Evolutionary conservation across 2,329 filamentous ascomycete genomes (phyloP).

Genomic region (Biscogniauxia marginata): DNA sequence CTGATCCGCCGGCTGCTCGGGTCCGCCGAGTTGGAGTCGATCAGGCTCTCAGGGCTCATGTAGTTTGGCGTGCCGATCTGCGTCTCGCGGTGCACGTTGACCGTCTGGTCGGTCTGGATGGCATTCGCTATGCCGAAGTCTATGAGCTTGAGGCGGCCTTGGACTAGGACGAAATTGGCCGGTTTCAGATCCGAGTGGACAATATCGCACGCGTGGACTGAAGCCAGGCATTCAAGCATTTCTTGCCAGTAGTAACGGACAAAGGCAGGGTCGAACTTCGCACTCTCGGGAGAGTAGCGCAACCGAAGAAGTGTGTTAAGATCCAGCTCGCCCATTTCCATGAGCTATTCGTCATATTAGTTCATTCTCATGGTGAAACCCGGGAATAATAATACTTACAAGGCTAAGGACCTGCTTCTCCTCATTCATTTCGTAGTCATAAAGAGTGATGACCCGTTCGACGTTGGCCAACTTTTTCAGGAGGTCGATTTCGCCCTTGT

Average conservation of each 20-base stretch:
- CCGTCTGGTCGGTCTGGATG: slow-evolving; percentile 91
- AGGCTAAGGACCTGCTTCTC: slow-evolving; percentile 87
- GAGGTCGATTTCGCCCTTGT: slow-evolving; percentile 93
- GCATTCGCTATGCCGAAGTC: slow-evolving; percentile 98
- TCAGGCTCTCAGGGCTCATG: slow-evolving; percentile 93
- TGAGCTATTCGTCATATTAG: slow-evolving; percentile 59
- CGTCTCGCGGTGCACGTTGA: slow-evolving; percentile 94
- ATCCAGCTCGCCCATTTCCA: slow-evolving; percentile 97
- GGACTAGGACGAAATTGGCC: slow-evolving; percentile 91
- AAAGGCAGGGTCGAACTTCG: slow-evolving; percentile 82
- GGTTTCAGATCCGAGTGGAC: slow-evolving; percentile 97
- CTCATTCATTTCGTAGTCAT: slow-evolving; percentile 90
- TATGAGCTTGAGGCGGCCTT: slow-evolving; percentile 89
- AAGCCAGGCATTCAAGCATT: slow-evolving; percentile 92
- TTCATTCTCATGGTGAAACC: background rate
- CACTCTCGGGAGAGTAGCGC: slow-evolving; percentile 68
- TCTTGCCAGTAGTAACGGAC: slow-evolving; percentile 99
- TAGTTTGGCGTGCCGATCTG: slow-evolving; percentile 97
- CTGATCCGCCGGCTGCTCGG: slow-evolving; percentile 38
- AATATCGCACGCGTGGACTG: slow-evolving; percentile 86
- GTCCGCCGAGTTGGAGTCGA: slow-evolving; percentile 69
- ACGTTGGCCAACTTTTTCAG: slow-evolving; percentile 78
- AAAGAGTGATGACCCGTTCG: slow-evolving; percentile 85
- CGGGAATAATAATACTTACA: slow-evolving; percentile 48
- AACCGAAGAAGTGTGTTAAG: slow-evolving; percentile 80